Evolutionary conservation across 179 eudicot species (phyloP), one percentile per base, ranked within the genome.

Genomic region (Monotropa hypopitys): DNA sequence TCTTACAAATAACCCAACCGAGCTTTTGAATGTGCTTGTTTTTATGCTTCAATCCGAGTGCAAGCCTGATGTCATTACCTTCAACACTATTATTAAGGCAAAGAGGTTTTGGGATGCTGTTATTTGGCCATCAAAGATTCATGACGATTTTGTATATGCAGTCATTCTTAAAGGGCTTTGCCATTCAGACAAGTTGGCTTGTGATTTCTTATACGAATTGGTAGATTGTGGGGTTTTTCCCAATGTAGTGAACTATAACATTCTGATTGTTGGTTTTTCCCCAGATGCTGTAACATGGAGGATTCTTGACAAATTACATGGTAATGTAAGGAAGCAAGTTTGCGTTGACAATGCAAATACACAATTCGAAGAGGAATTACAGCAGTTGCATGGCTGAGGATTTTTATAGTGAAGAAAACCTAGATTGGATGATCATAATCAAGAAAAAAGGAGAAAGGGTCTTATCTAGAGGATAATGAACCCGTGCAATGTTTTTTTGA

Each of bases 241-340:
- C 35, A 91, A 89, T 81, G 73, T 86, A 79, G 89, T 89, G 74
- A 92, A 80, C 80, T 94, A 90, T 74, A 94, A 94, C 79, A 90
- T 94, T 80, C 78, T 94, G 51, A 84, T 94, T 69, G 89, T 85
- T 63, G 47, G 63, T 79, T 91, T 94, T 81, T 88, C 83, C 26
- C 99, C 98, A 12, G 99, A 95, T 88, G 86, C 99, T 45, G 83
- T 91, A 30, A 84, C 99, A 0, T 92, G 97, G 98, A 88, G 98
- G 81, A 85, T 85, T 80, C 88, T 94, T 72, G 88, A 88, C 54
- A 92, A 84, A 80, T 83, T 94, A 75, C 94, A 91, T 76, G 80
- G 79, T 33, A 76, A 66, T 77, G 49, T 46, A 11, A 66, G 62
- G 50, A 74, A 79, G 57, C 71, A 72, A 51, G 74, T 35, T n/a